A percentile compares a stretch with the other conserved stretches of the same genome.
phyloP scores from a whole-genome alignment of 306 rosid species.

The Hippophae tibetana region DNA sequence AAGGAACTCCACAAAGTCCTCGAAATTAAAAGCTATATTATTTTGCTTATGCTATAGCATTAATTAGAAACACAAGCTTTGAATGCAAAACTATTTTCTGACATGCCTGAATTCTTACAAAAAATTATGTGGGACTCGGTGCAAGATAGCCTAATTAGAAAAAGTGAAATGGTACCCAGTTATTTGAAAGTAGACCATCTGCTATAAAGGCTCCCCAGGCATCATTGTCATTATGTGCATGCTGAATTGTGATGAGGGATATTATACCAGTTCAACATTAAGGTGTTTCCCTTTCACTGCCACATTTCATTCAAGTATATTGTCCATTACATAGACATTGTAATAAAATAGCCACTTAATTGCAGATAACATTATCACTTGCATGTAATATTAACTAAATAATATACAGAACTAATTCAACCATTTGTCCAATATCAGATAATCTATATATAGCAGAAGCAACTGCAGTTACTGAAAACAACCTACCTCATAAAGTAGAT shows the following conservation, averaged over 20 bases:
- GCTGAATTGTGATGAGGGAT: neutral
- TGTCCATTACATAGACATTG: too few species aligned
- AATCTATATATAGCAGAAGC: neutral
- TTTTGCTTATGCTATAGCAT: neutral
- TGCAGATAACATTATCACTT: neutral
- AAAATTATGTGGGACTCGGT: neutral
- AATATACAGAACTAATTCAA: neutral
- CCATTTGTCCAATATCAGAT: neutral
- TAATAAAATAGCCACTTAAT: neutral
- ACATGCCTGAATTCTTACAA: neutral
- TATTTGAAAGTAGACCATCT: neutral
- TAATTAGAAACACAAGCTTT: neutral
- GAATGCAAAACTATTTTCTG: neutral
- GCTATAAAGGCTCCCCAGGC: neutral
- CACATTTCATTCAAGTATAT: neutral
- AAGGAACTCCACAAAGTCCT: neutral
- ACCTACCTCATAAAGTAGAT: slow-evolving; percentile 77
- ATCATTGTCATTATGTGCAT: neutral
- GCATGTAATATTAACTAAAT: neutral
- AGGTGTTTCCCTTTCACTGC: neutral
- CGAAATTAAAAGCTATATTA: too few species aligned
- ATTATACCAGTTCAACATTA: neutral
- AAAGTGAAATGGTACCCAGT: neutral
- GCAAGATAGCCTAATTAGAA: neutral
- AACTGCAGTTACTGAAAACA: slow-evolving; percentile 8